These are phyloP conservation scores for Eucalyptus regnans DNA, from an alignment of 345 rosid species.

Conservation along the genomic window DNA sequence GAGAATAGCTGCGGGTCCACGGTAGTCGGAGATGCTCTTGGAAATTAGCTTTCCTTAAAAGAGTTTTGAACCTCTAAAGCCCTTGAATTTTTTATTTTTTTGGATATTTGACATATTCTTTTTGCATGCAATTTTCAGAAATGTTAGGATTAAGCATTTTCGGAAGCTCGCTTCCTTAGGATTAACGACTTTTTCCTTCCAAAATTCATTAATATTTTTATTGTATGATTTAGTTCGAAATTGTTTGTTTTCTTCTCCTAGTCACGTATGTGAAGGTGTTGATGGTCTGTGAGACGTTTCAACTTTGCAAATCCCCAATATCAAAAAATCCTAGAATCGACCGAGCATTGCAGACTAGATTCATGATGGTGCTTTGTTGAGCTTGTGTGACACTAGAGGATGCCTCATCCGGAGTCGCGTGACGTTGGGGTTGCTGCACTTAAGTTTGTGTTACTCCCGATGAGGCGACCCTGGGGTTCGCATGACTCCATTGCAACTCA, in stretches of 20 bases:
- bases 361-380: not conserved
- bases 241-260: fast-evolving
- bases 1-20: not conserved
- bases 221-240: too few species aligned
- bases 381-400: fast-evolving
- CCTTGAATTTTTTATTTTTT: too few species aligned
- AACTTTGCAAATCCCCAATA: fast-evolving
- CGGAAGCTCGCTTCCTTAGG: too few species aligned
- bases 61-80: not conserved
- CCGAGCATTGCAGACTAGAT: not conserved
- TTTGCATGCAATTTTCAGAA: too few species aligned
- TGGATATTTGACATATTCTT: too few species aligned
- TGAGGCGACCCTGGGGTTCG: fast-evolving
- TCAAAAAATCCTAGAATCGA: too few species aligned
- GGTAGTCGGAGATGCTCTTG: not conserved
- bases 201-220: too few species aligned
- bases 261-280: fast-evolving
- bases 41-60: not conserved
- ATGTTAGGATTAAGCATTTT: not conserved
- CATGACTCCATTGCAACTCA: fast-evolving
- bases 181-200: too few species aligned
- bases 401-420: fast-evolving
- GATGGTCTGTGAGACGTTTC: fast-evolving
- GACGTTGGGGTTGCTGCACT: fast-evolving
- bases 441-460: fast-evolving